These are phyloP conservation scores for Hippophae tibetana DNA, from an alignment of 306 rosid genomes.

Conservation along the genomic window DNA sequence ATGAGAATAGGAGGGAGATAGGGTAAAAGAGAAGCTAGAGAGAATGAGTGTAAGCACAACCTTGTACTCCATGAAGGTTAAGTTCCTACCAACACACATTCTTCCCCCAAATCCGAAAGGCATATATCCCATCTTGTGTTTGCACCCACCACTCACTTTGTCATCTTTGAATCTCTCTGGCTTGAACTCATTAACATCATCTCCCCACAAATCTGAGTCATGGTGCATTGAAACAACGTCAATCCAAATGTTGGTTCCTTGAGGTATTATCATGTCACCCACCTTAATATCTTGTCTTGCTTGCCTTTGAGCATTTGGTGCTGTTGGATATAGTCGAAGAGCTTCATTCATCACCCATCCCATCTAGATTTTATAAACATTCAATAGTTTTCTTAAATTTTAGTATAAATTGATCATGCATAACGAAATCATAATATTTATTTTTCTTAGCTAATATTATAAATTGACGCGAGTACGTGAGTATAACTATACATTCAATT, in stretches of 20 bases:
- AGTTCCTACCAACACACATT: slow-evolving; percentile 73
- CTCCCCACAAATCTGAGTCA: slow-evolving; percentile 57
- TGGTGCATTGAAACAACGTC: slow-evolving; percentile 80
- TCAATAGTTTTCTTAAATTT: neutral
- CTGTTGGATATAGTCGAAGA: slow-evolving; percentile 66
- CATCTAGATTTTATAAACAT: slow-evolving; percentile 41
- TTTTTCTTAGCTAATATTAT: too few relatives aligned
- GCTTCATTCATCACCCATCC: slow-evolving; percentile 86
- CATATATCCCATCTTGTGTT: slow-evolving; percentile 74
- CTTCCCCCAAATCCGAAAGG: slow-evolving; percentile 95
- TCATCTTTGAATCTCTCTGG: slow-evolving; percentile 63
- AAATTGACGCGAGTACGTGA: too few relatives aligned
- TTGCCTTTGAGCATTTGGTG: slow-evolving; percentile 87
- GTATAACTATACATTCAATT: too few relatives aligned
- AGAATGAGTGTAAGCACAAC: slow-evolving; percentile 52
- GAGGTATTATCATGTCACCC: slow-evolving; percentile 40
- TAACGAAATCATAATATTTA: too few relatives aligned
- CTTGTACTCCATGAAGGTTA: slow-evolving; percentile 69
- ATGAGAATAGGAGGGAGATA: slow-evolving; percentile 48
- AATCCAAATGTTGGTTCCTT: slow-evolving; percentile 83
- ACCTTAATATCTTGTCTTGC: slow-evolving; percentile 54
- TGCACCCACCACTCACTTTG: slow-evolving; percentile 50
- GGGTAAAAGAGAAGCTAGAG: slow-evolving; percentile 53
- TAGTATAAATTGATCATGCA: neutral
- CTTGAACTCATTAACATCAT: slow-evolving; percentile 57